phyloP scores from a whole-genome alignment of 2,329 filamentous ascomycete species.

The Orbilia quercus region DNA sequence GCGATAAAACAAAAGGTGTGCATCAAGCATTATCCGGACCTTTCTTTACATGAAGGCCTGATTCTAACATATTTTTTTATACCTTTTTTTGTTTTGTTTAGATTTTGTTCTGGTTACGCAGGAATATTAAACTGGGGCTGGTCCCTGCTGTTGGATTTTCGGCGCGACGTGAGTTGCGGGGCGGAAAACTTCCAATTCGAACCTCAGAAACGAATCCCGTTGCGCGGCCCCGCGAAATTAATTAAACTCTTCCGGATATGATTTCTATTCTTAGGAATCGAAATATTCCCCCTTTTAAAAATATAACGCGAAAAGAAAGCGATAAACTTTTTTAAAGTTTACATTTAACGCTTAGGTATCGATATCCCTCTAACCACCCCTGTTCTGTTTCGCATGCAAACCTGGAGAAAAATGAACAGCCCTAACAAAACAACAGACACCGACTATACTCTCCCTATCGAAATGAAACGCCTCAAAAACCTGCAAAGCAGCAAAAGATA shows the following conservation, averaged over 20 bases:
- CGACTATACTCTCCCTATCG: too few relatives aligned
- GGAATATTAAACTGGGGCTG: constrained; percentile 13
- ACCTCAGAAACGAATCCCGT: too few relatives aligned
- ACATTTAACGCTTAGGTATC: constrained; percentile 39
- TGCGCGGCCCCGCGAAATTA: too few relatives aligned
- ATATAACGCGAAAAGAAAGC: constrained; percentile 14
- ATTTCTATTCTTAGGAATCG: constrained; percentile 37
- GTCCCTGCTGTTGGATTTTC: constrained; percentile 38
- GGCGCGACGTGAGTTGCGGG: constrained; percentile 28
- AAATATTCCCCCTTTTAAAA: constrained; percentile 11
- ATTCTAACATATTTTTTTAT: not conserved
- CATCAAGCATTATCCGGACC: not conserved
- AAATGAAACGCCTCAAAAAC: constrained; percentile 8
- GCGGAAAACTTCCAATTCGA: not conserved
- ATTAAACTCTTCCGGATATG: not conserved
- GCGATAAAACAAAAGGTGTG: constrained; percentile 5
- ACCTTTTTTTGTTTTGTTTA: not conserved
- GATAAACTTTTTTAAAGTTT: constrained; percentile 41
- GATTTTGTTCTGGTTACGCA: not conserved
- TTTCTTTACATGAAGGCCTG: constrained; percentile 1
- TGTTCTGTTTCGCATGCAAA: constrained; percentile 7
- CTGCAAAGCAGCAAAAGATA: too few relatives aligned
- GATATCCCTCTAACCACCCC: constrained; percentile 8
- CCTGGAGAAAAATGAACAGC: constrained; percentile 5
- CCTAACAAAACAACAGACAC: constrained; percentile 8